These are phyloP conservation scores for Lodderomyces parapsilosis DNA, from an alignment of 1,139 yeast species.

Conservation along the genomic window DNA sequence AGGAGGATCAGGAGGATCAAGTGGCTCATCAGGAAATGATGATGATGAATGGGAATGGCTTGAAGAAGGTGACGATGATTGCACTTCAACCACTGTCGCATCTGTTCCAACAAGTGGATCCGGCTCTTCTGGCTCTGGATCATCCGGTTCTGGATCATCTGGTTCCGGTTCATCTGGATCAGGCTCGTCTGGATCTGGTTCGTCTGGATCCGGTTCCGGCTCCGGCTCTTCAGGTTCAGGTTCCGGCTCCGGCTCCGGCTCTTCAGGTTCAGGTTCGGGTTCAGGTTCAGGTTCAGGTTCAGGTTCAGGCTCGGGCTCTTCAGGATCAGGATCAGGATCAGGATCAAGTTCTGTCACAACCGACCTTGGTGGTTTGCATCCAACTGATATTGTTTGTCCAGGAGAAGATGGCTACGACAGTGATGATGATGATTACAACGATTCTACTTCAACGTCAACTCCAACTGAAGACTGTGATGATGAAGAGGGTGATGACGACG, in stretches of 20 bases:
- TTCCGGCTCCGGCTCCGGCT: slow-evolving; percentile 8
- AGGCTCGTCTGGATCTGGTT: slow-evolving; percentile 9
- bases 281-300: slow-evolving; percentile 7
- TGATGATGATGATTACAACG: slow-evolving; percentile 11
- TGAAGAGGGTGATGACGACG: slow-evolving; percentile 16
- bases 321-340: slow-evolving; percentile 2
- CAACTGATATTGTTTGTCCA: slow-evolving; percentile 12
- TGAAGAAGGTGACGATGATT: slow-evolving; percentile 13
- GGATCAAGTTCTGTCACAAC: slow-evolving; percentile 9
- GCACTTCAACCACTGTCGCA: slow-evolving; percentile 11
- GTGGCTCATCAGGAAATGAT: slow-evolving; percentile 5
- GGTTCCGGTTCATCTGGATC: slow-evolving; percentile 9
- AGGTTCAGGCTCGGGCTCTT: slow-evolving; percentile 10
- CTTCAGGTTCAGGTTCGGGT: slow-evolving; percentile 8
- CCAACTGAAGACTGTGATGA: slow-evolving; percentile 2
- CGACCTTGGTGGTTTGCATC: slow-evolving; percentile 9
- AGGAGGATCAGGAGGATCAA: slow-evolving; percentile 7
- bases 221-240: slow-evolving; percentile 7
- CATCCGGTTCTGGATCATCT: slow-evolving; percentile 8
- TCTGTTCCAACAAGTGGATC: slow-evolving; percentile 4
- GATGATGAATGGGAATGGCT: slow-evolving; percentile 15
- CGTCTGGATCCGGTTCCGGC: slow-evolving; percentile 13
- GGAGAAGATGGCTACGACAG: slow-evolving; percentile 15
- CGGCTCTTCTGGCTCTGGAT: slow-evolving; percentile 7
- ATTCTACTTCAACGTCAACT: neutral